Evolutionary conservation across 2,329 filamentous ascomycete genomes (phyloP).

Genomic region (Ophiostoma sp.): DNA sequence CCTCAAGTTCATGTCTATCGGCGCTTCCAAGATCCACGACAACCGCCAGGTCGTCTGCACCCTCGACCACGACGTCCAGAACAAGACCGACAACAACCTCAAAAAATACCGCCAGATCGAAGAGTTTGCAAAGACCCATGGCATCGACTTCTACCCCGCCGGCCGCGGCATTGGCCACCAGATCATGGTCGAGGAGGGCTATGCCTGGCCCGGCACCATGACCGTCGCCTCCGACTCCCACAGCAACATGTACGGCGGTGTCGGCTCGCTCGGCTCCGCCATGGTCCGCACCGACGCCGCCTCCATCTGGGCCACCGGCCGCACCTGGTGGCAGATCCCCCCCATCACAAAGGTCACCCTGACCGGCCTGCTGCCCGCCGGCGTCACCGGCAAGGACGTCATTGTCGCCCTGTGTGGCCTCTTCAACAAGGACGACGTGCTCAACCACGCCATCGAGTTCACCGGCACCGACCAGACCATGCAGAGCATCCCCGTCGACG

Average conservation of each 20-base stretch:
- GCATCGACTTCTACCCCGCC: conserved; percentile 64
- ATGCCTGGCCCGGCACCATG: conserved; percentile 77
- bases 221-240: conserved; percentile 75
- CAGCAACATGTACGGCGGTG: conserved; percentile 76
- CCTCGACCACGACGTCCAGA: conserved; percentile 84
- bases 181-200: conserved; percentile 80
- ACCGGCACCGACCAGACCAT: conserved; percentile 74
- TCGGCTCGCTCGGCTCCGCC: conserved; percentile 71
- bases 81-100: conserved; percentile 70
- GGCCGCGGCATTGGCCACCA: conserved; percentile 61
- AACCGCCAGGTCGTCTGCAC: conserved; percentile 73
- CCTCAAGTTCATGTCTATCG: conserved; percentile 74
- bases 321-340: conserved; percentile 86
- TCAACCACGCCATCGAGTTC: conserved; percentile 90
- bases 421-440: conserved; percentile 80
- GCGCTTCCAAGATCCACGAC: conserved; percentile 67
- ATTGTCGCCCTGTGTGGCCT: conserved; percentile 83
- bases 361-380: conserved; percentile 66
- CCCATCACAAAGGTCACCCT: conserved; percentile 72
- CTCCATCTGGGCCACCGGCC: conserved; percentile 74
- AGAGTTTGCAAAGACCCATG: conserved; percentile 72
- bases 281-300: conserved; percentile 86
- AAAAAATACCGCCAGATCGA: conserved; percentile 80
- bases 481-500: conserved; percentile 59
- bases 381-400: conserved; percentile 89